phyloP scores from a whole-genome alignment of 2,329 filamentous ascomycete genomes.

The Leptographium radiaticola region DNA sequence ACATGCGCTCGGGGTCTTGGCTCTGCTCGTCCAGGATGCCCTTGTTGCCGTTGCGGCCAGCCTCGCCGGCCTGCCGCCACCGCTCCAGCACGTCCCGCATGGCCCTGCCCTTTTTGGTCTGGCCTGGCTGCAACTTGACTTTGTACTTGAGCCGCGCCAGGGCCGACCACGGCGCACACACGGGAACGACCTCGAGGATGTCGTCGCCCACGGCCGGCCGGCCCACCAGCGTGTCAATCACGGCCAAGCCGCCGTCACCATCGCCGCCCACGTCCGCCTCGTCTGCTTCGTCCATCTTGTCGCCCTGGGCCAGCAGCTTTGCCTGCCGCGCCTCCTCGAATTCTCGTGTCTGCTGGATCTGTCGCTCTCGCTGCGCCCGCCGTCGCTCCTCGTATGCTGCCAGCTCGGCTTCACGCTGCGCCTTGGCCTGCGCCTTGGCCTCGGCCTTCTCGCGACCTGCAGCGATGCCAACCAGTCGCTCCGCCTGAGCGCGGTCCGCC shows the following conservation, averaged over 20 bases:
- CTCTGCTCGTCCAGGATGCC: conserved; percentile 44
- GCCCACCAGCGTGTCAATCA: conserved; percentile 63
- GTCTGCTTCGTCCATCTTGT: conserved; percentile 42
- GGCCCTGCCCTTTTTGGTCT: conserved; percentile 87
- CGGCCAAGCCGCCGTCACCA: conserved; percentile 30
- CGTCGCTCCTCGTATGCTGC: conserved; percentile 63
- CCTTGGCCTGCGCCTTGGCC: conserved; percentile 55
- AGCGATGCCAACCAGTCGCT: conserved; percentile 72
- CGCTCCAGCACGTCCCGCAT: conserved; percentile 77
- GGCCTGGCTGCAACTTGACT: conserved; percentile 82
- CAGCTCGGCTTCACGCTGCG: conserved; percentile 56
- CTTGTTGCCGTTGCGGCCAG: conserved; percentile 32
- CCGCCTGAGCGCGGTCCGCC: conserved; percentile 73
- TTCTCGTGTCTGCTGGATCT: conserved; percentile 61
- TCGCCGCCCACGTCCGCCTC: conserved; percentile 45
- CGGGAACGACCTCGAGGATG: conserved; percentile 52
- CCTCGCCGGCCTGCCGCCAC: conserved; percentile 52
- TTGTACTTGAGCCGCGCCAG: conserved; percentile 75
- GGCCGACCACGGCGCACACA: conserved; percentile 53
- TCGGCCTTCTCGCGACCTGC: conserved; percentile 54
- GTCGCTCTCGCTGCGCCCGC: conserved; percentile 64
- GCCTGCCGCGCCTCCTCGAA: conserved; percentile 57
- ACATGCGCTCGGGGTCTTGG: conserved; percentile 60
- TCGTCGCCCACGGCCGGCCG: conserved; percentile 72
- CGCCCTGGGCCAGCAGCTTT: conserved; percentile 41